phyloP scores from a whole-genome alignment of 2,329 filamentous ascomycete species.

The Daldinia sp. region DNA sequence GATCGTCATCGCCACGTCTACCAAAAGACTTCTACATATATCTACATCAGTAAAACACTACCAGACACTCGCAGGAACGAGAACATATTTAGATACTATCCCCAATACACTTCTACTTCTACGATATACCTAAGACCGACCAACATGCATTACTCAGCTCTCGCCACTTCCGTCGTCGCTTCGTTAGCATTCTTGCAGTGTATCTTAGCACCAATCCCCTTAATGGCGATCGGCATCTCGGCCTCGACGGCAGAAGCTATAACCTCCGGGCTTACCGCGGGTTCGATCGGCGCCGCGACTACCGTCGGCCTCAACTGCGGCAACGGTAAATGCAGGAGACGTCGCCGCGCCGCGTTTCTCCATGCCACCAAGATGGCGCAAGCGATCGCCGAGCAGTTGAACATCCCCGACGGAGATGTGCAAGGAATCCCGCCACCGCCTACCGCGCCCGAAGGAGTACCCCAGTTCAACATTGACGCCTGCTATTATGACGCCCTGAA shows the following conservation, averaged over 20 bases:
- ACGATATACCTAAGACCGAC: background rate
- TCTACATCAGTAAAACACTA: background rate
- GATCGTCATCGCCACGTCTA: background rate
- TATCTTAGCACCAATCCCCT: slow-evolving; percentile 1
- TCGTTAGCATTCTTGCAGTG: slow-evolving; percentile 5
- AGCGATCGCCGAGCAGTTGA: slow-evolving; percentile 3
- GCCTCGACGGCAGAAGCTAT: slow-evolving; percentile 1
- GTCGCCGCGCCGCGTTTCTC: background rate
- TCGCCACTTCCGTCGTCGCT: slow-evolving; percentile 4
- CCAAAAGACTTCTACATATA: background rate
- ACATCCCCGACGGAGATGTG: background rate
- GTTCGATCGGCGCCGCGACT: background rate
- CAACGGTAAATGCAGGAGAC: background rate
- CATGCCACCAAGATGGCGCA: slow-evolving; percentile 2
- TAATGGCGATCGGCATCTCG: slow-evolving; percentile 3
- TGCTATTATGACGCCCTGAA: slow-evolving; percentile 12
- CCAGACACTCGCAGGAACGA: background rate
- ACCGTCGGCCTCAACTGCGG: background rate
- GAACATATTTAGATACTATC: background rate
- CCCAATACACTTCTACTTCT: background rate
- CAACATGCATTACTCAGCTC: slow-evolving; percentile 8
- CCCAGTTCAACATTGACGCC: slow-evolving; percentile 13
- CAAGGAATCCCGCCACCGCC: slow-evolving; percentile 2
- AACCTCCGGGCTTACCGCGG: background rate
- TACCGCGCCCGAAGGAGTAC: slow-evolving; percentile 6